Conservation (phyloP, 2,329 filamentous ascomycete species). For the Hypoxylon sp. region DNA sequence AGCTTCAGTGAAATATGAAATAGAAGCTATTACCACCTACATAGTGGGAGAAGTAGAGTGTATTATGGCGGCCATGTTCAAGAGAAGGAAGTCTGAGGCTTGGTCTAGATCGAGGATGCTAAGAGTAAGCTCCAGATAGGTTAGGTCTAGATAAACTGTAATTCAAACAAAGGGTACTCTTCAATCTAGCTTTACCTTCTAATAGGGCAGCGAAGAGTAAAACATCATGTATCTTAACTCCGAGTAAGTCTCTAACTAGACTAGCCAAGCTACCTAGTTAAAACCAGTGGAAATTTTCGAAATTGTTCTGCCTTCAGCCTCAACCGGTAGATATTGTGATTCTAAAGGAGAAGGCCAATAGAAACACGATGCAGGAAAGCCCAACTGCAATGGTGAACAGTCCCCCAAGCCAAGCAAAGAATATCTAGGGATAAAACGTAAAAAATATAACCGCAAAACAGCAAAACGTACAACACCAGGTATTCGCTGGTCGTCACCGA, state of each 20-base stretch:
- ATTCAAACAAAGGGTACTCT: neutral
- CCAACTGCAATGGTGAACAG: too few species aligned
- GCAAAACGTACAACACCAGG: constrained; percentile 13
- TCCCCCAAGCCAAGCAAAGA: neutral
- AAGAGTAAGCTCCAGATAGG: neutral
- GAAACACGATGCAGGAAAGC: too few species aligned
- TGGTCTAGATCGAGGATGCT: neutral
- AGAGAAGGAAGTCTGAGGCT: too few species aligned
- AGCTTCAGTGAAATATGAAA: too few species aligned
- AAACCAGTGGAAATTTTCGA: neutral
- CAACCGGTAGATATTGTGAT: neutral
- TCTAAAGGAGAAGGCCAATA: neutral
- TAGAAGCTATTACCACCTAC: too few species aligned
- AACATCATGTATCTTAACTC: neutral
- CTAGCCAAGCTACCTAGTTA: too few species aligned
- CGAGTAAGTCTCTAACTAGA: neutral
- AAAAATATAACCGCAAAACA: neutral
- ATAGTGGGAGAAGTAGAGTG: too few species aligned
- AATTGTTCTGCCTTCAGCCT: neutral
- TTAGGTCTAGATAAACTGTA: neutral
- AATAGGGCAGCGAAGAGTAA: neutral
- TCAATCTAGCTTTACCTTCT: neutral
- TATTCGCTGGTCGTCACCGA: too few species aligned
- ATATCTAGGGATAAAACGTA: neutral
- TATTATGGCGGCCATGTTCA: neutral